Evolutionary conservation across 805 yeast species (phyloP).

Genomic region (Saturnispora saitoi): DNA sequence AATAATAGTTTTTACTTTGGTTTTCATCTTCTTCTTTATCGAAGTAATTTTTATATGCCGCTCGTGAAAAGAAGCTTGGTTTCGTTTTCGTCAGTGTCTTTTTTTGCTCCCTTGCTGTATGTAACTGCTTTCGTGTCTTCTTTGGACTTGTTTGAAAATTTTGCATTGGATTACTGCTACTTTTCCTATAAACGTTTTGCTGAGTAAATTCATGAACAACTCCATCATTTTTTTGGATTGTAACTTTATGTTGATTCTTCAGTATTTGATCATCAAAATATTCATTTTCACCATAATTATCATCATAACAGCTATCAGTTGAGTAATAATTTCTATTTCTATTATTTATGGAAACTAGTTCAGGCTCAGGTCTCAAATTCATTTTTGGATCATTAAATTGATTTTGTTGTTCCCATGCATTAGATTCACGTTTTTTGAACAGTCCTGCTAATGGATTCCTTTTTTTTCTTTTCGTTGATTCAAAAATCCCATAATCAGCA

Average conservation of each 20-base stretch:
- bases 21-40: background rate
- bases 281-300: background rate
- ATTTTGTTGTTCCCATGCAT: conserved; percentile 2
- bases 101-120: background rate
- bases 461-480: conserved; percentile 4
- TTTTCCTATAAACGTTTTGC: background rate
- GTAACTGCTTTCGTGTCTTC: background rate
- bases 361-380: conserved; percentile 6
- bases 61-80: background rate
- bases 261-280: background rate
- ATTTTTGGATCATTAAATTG: background rate
- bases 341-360: background rate
- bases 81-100: background rate
- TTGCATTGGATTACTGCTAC: background rate
- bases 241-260: background rate
- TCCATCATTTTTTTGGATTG: background rate
- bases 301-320: background rate
- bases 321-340: background rate
- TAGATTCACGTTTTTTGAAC: conserved; percentile 3
- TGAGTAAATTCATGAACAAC: background rate
- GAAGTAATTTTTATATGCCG: background rate
- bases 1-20: background rate
- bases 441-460: conserved; percentile 3
- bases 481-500: conserved; percentile 13
- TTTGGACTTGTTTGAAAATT: background rate